These are phyloP conservation scores for Pneumocystis oryctolagi DNA, from an alignment of 1,139 yeast genomes.

Conservation along the genomic window DNA sequence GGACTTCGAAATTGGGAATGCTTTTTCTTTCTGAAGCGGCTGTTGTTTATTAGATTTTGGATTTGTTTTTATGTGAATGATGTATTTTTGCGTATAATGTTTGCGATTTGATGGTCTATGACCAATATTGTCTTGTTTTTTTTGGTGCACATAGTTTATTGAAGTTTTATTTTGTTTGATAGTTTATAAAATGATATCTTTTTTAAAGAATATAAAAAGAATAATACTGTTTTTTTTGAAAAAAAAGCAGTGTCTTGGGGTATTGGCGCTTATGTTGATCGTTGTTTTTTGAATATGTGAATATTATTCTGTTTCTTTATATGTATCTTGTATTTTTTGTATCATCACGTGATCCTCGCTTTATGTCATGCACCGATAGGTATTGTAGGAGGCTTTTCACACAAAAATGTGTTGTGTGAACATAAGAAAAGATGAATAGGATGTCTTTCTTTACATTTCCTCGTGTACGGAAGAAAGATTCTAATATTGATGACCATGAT, in stretches of 20 bases:
- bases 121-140: neutral
- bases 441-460: neutral
- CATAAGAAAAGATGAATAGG: neutral
- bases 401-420: neutral
- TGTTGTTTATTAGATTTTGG: neutral
- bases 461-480: neutral
- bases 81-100: neutral
- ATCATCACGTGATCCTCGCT: neutral
- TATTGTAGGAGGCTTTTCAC: neutral
- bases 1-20: neutral
- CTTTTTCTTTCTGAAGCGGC: neutral
- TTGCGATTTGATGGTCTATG: neutral
- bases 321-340: neutral
- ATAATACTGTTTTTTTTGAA: too few relatives aligned
- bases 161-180: too few relatives aligned
- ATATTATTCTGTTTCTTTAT: neutral
- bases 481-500: neutral
- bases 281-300: too few relatives aligned
- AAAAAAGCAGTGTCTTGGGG: too few relatives aligned
- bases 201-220: too few relatives aligned
- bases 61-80: neutral
- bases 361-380: neutral
- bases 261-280: too few relatives aligned
- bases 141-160: neutral
- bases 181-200: too few relatives aligned